Base-by-base conservation (phyloP, 805 yeast species). In the Suhomyces pyralidae region DNA sequence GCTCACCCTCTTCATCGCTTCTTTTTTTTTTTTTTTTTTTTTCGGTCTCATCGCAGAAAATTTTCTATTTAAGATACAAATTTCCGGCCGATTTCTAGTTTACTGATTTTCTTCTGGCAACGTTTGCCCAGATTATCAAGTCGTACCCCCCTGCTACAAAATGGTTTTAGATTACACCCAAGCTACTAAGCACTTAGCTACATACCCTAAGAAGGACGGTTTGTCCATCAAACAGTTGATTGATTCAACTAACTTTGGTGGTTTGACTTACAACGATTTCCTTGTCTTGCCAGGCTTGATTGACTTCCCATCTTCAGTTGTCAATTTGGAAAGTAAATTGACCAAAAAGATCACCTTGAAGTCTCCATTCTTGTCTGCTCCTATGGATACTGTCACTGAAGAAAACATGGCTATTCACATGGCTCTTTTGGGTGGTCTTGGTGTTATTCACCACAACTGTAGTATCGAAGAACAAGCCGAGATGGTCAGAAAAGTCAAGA, bases 381-480 rank as follows among this genome's bases (percentile, higher is more conserved):
- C 99, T 63, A 94, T 94, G 99, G 99, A 94, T 77, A 94, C 99
- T 48, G 99, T 94, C 61, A 94, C 99, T 53, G 99, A 94, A 81
- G 77, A 91, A 57, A 89, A 86, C 55, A 94, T 94, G 99, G 99
- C 99, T 60, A 93, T 94, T 64, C 85, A 91, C 77, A 92, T 94
- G 97, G 97, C 99, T 61, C 83, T 94, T 61, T 82, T 92, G 64
- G 99, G 99, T 73, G 99, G 99, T 76, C 90, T 94, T 72, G 99
- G 99, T 84, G 89, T 94, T 68, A 85, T 94, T 65, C 99, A 94
- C 76, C 97, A 94, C 81, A 94, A 94, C 82, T 92, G 97, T 79
- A 71, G 96, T 54, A 81, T 96, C 54, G 98, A 93, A 52, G 98
- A 91, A 72, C 99, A 94, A 78, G 99, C 99, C 55, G 97, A 84